Evolutionary conservation across 2,329 filamentous ascomycete species (phyloP), one percentile per base, ranked within the genome.

Genomic region (Aureobasidium sp.): DNA sequence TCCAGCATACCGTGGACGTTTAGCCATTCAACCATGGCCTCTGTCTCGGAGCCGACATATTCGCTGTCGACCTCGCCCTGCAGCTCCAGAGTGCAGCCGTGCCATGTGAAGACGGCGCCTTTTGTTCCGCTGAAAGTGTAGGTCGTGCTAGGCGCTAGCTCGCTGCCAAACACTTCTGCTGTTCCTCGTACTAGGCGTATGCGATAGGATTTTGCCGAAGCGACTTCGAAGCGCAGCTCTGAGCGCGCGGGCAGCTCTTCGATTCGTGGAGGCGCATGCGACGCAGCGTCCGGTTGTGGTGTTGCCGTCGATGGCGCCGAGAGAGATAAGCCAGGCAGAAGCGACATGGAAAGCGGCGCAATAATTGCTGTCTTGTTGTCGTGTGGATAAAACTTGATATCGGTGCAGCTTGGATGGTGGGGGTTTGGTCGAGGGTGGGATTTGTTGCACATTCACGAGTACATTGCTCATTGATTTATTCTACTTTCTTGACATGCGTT

Each of bases 151-250:
- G 84, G 82, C 12, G 91, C 91, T 47, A 99, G 87, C 77, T 99
- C 94, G 61, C 93, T 92, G 72, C 94, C 94, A 72, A 97, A 96
- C 71, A 96, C 86, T 75, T 99, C 94, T 53, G 93, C 94, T 1
- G 87, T 91, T 64, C 94, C 94, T 37, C 83, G 85, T 62, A 90
- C 77, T 29, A 97, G 80, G 78, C 91, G 76, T 67, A 81, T 70
- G 59, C 62, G 71, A 69, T 74, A 74, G 39, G 66, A 58, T 55
- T 69, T 70, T 17, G 63, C 64, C 63, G 73, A 74, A 3, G 68
- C 69, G 31, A 74, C 70, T 60, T 76, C 74, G 68, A 76, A 76
- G 29, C 74, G 71, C 68, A 74, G 75, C 72, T 81, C 79, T 41
- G 77, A 76, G 65, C 76, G 74, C n/a, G 78, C 70, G 11, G 72